Base-by-base conservation (phyloP, 495 filamentous ascomycete genomes). In the Entonaema liquescens region DNA sequence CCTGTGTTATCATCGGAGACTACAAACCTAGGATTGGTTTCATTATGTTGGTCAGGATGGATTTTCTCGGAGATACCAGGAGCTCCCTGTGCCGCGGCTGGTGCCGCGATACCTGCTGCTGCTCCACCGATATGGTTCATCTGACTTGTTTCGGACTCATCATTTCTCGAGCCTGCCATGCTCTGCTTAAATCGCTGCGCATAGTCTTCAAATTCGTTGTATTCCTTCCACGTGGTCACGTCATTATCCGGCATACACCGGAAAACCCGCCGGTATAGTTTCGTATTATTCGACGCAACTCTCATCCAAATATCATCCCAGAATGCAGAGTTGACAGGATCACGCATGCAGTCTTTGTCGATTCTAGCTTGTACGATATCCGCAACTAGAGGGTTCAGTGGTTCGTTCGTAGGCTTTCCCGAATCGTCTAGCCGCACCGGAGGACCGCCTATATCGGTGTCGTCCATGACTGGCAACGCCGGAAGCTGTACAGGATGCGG, bases 181-280 rank as follows among this genome's bases (percentile, higher is more conserved):
- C 89, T 88, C 65, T 92, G 90, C 59, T 88, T 86, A 80, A 98
- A 97, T 13, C 90, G 87, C 70, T 91, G 89, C 25, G 86, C 87
- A 76, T 97, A 98, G 5, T 90, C 86, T 53, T 88, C 82, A 75
- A 90, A 97, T 63, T 97, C 91, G 74, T 93, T 94, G 82, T 98
- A 99, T 69, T 96, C 92, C 71, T 91, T 90, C 96, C 96, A 99
- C 56, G 88, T 92, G 68, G 90, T 91, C 68, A 96, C 96, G 72
- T 98, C 93, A 60, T 88, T 97, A 75, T 99, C 95, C 1, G 95
- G 95, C 92, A 95, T 95, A 79, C 93, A 97, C 52, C 96, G 89
- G 83, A 99, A 99, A 12, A 99, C 96, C 61, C 91, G 88, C 25
- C 96, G 90, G 81, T 90, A 99, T 33, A 99, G 86, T 66, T 92